Evolutionary conservation across 208 protist genomes (phyloP), one percentile per base, ranked within the genome.

Genomic region (Leptomonas pyrrhocoris): DNA sequence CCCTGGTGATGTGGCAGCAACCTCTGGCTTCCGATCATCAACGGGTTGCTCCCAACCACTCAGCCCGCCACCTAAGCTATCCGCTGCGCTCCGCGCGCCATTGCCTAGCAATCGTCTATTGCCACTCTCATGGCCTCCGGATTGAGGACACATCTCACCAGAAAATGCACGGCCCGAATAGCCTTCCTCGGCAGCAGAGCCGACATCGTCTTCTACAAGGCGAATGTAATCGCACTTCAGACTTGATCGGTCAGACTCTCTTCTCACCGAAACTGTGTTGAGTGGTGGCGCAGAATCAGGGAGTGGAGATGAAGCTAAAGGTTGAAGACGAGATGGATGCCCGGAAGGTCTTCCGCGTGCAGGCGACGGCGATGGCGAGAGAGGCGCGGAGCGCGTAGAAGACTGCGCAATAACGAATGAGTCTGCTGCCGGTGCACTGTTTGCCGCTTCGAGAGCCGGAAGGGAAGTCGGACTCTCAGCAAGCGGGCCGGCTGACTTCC

Each of bases 401-500:
- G 40, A 40, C 2, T 9, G 45, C 28, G 36, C 34, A 13, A 18
- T 21, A 18, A 36, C 30, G 0, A 69, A 11, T 9, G 50, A 43
- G 21, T 59, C 36, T 6, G 31, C 18, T 6, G 43, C 34, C 12
- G 42, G 28, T 4, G 56, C 46, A 25, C 11, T 28, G 42, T 42
- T 9, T 4, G 31, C 23, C 21, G 53, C 49, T 6, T 69, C 62
- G 5, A 76, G 0, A 2, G 18, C 12, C 11, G 64, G 54, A 15
- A 58, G 56, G 49, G 53, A 49, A 18, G 62, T 38, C 18, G n/a
- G 25, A 42, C 53, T 38, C 2, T 75, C 61, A 18, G 34, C 25
- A 31, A 42, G 15, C 11, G 61, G 0, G 13, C 12, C 15, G 16
- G 69, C 77, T 9, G 85, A 91, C 50, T 62, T 73, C 88, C 90